Conservation (phyloP, 768 basidiomycete species). For the Lentinus tigrinus region DNA sequence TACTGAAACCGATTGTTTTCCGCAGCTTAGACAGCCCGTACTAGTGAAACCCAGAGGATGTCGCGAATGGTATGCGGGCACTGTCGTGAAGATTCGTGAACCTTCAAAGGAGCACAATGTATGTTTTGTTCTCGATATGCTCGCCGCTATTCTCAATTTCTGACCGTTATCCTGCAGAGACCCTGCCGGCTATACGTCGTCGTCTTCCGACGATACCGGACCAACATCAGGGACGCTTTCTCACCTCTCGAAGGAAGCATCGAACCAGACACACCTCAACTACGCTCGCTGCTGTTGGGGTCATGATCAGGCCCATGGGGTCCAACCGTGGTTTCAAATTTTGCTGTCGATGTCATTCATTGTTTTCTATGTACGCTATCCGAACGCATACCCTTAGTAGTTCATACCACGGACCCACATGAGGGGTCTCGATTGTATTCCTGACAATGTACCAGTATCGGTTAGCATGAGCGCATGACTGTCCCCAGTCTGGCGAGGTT, state of each 20-base stretch:
- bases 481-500: too few species aligned
- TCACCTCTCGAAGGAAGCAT: conserved; percentile 30
- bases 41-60: conserved; percentile 13
- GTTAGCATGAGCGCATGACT: background rate
- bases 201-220: conserved; percentile 20
- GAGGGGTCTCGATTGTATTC: background rate
- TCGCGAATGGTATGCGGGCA: conserved; percentile 10
- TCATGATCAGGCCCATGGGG: conserved; percentile 8
- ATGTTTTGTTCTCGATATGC: background rate
- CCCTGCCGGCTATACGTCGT: conserved; percentile 16
- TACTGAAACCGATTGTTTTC: background rate
- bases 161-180: background rate
- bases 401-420: background rate
- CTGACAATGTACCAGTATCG: background rate
- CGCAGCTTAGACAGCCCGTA: conserved; percentile 6
- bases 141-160: background rate
- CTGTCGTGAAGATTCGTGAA: conserved; percentile 3
- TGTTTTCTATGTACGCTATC: background rate
- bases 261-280: conserved; percentile 28
- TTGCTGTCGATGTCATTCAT: background rate
- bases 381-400: background rate
- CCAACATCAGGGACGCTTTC: conserved; percentile 21
- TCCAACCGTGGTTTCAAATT: background rate
- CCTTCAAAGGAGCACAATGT: background rate
- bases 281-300: conserved; percentile 17